These are phyloP conservation scores for Extremus antarcticus DNA, from an alignment of 495 filamentous ascomycete genomes.

Conservation along the genomic window DNA sequence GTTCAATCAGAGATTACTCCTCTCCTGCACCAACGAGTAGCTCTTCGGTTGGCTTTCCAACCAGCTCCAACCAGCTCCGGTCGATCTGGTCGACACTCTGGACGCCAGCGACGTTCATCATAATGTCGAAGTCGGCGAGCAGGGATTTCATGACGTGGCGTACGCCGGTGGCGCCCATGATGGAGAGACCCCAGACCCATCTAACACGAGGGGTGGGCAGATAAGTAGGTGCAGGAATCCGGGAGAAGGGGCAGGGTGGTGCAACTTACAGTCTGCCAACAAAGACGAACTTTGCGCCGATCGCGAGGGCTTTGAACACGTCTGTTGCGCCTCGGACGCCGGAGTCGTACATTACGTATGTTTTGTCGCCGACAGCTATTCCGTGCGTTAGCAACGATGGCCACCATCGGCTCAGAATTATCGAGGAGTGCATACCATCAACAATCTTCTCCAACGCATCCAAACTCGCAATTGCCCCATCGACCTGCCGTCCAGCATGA, in stretches of 20 bases:
- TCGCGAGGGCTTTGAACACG: constrained; percentile 50
- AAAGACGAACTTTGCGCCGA: constrained; percentile 56
- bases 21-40: constrained; percentile 4
- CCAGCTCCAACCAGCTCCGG: constrained; percentile 18
- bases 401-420: too few relatives aligned
- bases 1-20: not conserved
- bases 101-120: constrained; percentile 55
- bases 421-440: constrained; percentile 27
- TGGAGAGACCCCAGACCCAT: constrained; percentile 14
- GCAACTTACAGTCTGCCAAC: constrained; percentile 49
- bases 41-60: constrained; percentile 4
- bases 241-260: not conserved
- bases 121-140: constrained; percentile 55
- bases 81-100: constrained; percentile 44
- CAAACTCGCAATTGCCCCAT: constrained; percentile 49
- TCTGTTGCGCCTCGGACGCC: constrained; percentile 48
- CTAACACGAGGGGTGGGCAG: not conserved
- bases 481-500: constrained; percentile 53
- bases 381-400: not conserved
- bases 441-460: constrained; percentile 56
- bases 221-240: not conserved
- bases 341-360: constrained; percentile 52
- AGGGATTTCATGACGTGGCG: constrained; percentile 55
- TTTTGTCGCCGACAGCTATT: constrained; percentile 36
- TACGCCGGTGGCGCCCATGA: constrained; percentile 49